A percentile compares a stretch with the other conserved stretches of the same genome.
These are phyloP conservation scores for Neurospora sp. DNA, from an alignment of 495 filamentous ascomycete species.

Conservation along the genomic window DNA sequence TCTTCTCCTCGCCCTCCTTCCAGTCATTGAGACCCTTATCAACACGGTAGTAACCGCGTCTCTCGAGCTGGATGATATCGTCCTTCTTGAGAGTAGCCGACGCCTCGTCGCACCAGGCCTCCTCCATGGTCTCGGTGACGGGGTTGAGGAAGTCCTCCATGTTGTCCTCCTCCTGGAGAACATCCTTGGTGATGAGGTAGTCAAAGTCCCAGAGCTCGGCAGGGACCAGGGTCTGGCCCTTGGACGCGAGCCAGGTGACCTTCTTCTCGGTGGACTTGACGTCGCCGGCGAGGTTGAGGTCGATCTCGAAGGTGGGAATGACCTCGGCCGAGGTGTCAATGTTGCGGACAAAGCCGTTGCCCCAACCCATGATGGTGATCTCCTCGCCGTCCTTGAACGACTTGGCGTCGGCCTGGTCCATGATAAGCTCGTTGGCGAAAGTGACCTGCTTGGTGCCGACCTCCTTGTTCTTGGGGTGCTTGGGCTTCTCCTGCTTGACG, in stretches of 20 bases:
- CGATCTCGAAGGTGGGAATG: slow-evolving; percentile 60
- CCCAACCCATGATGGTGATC: slow-evolving; percentile 93
- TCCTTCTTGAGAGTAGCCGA: slow-evolving; percentile 64
- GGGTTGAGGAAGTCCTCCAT: slow-evolving; percentile 72
- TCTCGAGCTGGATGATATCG: slow-evolving; percentile 89
- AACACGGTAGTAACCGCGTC: slow-evolving; percentile 80
- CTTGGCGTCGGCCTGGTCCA: slow-evolving; percentile 82
- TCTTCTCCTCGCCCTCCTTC: slow-evolving; percentile 37
- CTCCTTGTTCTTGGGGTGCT: slow-evolving; percentile 78
- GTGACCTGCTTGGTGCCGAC: slow-evolving; percentile 78
- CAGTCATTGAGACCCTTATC: slow-evolving; percentile 46
- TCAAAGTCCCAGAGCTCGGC: slow-evolving; percentile 88
- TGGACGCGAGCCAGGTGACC: slow-evolving; percentile 75
- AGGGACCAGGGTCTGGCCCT: slow-evolving; percentile 64
- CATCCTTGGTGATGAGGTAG: slow-evolving; percentile 85
- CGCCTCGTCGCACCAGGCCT: slow-evolving; percentile 71
- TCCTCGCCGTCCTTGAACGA: slow-evolving; percentile 78
- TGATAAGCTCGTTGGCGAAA: slow-evolving; percentile 57
- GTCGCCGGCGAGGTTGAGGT: slow-evolving; percentile 79
- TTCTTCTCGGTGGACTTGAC: slow-evolving; percentile 94
- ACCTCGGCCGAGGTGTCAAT: slow-evolving; percentile 41
- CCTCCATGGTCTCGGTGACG: slow-evolving; percentile 64
- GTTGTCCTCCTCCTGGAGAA: slow-evolving; percentile 69
- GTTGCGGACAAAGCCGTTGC: slow-evolving; percentile 71
- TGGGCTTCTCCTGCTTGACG: slow-evolving; percentile 63